A percentile compares a stretch with the other conserved stretches of the same genome.
Conservation (phyloP, 768 basidiomycete genomes). For the Podaxis mareebaensis region DNA sequence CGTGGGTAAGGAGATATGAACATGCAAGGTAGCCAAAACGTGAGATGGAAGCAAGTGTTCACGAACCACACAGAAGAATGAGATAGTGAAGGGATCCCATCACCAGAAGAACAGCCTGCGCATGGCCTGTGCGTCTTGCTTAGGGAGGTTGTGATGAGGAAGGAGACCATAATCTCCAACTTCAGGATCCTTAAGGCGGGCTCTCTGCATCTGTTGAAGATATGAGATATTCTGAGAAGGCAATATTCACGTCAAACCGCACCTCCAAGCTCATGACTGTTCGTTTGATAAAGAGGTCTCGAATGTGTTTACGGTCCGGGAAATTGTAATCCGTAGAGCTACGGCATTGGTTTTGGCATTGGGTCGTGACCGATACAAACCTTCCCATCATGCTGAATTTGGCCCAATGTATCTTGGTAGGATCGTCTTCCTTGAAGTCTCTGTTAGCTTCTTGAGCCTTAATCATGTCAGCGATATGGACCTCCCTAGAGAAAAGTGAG, state of each 20-base stretch:
- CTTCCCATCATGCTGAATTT: conserved; percentile 93
- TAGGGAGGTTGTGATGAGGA: conserved; percentile 22
- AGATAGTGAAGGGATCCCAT: conserved; percentile 18
- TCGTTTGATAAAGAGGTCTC: conserved; percentile 53
- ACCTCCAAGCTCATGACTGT: conserved; percentile 75
- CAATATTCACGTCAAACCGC: neutral
- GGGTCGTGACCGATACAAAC: conserved; percentile 74
- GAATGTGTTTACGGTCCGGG: conserved; percentile 52
- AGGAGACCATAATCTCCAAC: conserved; percentile 40
- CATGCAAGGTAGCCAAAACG: neutral
- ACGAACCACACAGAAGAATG: neutral
- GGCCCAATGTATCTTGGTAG: conserved; percentile 86
- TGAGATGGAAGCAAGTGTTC: neutral
- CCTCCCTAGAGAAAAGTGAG: conserved; percentile 62
- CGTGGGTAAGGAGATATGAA: neutral
- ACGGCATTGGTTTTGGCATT: conserved; percentile 78
- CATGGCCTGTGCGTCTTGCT: conserved; percentile 42
- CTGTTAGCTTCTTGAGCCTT: conserved; percentile 84
- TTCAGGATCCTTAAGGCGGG: conserved; percentile 54
- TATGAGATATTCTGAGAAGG: neutral
- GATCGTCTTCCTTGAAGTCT: conserved; percentile 66
- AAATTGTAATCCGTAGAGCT: conserved; percentile 61
- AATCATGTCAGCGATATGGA: conserved; percentile 88
- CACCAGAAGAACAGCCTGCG: conserved; percentile 53
- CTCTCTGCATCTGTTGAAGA: conserved; percentile 59